Percentiles rank a stretch among this genome's conserved stretches.
phyloP scores from a whole-genome alignment of 2,329 filamentous ascomycete species.

The Aureobasidium sp. region DNA sequence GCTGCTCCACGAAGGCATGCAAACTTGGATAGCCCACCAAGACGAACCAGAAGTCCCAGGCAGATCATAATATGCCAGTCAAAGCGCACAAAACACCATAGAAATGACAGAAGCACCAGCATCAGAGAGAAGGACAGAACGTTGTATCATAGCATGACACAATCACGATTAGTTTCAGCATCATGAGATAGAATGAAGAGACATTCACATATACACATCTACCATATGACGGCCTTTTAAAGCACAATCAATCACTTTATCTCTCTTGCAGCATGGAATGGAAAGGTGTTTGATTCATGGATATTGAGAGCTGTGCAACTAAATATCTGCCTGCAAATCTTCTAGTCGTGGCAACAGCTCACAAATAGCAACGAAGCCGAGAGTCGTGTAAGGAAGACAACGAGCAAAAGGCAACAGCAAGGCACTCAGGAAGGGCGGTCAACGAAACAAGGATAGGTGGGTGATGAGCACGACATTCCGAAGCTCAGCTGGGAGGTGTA shows the following conservation, averaged over 20 bases:
- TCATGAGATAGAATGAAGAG: neutral
- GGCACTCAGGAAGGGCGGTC: neutral
- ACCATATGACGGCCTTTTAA: neutral
- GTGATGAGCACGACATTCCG: neutral
- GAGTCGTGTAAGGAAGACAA: neutral
- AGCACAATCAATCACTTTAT: no score
- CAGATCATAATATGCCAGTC: neutral
- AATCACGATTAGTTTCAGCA: neutral
- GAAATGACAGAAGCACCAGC: neutral
- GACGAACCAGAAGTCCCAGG: neutral
- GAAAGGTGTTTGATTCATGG: neutral
- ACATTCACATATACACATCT: neutral
- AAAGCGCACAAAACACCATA: neutral
- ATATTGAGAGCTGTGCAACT: neutral
- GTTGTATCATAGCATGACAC: neutral
- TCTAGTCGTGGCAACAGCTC: neutral
- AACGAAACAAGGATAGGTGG: neutral
- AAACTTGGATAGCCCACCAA: neutral
- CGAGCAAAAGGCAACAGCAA: neutral
- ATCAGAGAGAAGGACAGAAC: neutral
- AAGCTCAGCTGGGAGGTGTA: neutral
- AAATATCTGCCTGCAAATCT: slow-evolving; percentile 2
- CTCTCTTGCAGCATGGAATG: neutral
- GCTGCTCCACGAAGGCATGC: neutral
- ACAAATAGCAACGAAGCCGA: neutral